Conservation (phyloP, 345 rosid species). For the Brassica rapa region DNA sequence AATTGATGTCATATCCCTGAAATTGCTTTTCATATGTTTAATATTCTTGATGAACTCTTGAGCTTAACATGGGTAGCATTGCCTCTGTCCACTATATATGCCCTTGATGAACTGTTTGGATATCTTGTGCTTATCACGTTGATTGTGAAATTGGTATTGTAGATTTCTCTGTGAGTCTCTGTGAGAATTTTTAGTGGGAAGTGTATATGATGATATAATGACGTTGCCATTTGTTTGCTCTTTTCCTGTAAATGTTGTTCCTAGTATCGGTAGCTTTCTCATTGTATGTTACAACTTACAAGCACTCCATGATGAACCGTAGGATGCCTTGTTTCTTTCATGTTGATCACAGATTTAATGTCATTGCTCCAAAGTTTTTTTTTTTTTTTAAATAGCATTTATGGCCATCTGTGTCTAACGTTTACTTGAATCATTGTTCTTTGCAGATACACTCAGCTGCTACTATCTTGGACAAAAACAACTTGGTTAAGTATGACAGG, state of each 20-base stretch:
- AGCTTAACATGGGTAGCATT: slow-evolving; percentile 13
- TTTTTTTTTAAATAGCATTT: not conserved
- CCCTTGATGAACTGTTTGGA: slow-evolving; percentile 10
- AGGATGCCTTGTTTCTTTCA: slow-evolving; percentile 16
- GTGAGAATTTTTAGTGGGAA: not conserved
- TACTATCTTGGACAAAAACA: slow-evolving; percentile 79
- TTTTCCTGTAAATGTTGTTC: not conserved
- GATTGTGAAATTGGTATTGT: not conserved
- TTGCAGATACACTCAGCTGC: slow-evolving; percentile 92
- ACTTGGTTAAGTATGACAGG: slow-evolving; percentile 84
- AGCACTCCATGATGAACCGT: slow-evolving; percentile 16
- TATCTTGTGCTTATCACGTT: not conserved
- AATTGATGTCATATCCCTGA: not conserved
- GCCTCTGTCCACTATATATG: slow-evolving; percentile 13
- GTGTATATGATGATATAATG: slow-evolving; percentile 12
- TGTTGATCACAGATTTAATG: slow-evolving; percentile 18
- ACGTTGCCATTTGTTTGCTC: slow-evolving; percentile 12
- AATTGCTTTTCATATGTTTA: not conserved
- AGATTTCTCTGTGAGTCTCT: not conserved
- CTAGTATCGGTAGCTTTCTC: slow-evolving; percentile 19
- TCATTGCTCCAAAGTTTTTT: not conserved
- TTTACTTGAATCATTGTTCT: not conserved
- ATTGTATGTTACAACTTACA: not conserved
- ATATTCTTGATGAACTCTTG: not conserved
- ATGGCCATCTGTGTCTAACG: slow-evolving; percentile 16